Base-by-base conservation (phyloP, 2,329 filamentous ascomycete genomes). In the Zopfia rhizophila region DNA sequence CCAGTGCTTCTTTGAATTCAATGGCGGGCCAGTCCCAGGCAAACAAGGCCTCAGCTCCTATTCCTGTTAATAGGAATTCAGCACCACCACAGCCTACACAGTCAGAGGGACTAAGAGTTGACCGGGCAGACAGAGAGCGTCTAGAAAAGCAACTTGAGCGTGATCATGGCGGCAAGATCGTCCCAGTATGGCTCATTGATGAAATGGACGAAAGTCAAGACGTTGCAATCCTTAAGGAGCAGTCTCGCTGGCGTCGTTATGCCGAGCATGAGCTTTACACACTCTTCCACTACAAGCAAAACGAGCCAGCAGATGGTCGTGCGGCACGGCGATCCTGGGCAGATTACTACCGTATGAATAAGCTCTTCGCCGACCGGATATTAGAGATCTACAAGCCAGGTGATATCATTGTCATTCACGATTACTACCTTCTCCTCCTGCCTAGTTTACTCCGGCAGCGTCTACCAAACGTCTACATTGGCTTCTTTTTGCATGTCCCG, bases 251-350 rank as follows among this genome's bases (percentile, higher is more conserved):
- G 93, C 84, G 91, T 54, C 83, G 89, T 28, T 97, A 94, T 72
- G 91, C 92, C 12, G 91, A 97, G 75, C 86, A 92, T 66, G 90
- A 96, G 61, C 80, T 97, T 19, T 97, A 96, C 75, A 91, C 90
- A 1, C 82, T 97, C 7, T 91, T 97, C 69, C 93, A 97, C 74
- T 97, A 97, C 80, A 96, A 96, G 75, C 90, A 94, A 66, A 90
- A 96, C 66, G 90, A 92, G 69, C 91, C 93, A 1, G 90, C 86
- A 10, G 90, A 97, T 69, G 91, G 91, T 24, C 85, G 89, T 57
- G 85, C 85, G 13, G 90, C 94, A 68, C 86, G 90, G 40, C 81
- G 88, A 29, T 86, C 91, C 61, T 97, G 93, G 92, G 85, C 88
- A 18, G 91, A 97, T 74, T 97, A 96, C 74, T 89, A 91, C 70